Conservation (phyloP, 1,284 basidiomycete species). For the Pseudozyma thailandica region DNA sequence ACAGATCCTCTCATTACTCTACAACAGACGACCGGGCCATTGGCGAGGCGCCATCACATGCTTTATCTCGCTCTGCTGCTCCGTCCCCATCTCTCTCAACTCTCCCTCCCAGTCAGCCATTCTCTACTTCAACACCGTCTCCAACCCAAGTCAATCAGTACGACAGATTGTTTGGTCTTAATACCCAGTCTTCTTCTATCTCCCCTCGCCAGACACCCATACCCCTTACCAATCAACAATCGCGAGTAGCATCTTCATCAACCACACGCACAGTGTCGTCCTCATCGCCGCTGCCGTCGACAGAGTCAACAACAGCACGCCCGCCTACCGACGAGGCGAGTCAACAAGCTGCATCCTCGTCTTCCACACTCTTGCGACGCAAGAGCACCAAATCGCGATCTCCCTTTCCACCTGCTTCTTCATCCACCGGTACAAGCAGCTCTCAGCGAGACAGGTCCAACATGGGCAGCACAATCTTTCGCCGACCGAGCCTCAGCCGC, state of each 20-base stretch:
- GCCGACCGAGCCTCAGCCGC: slow-evolving; percentile 34
- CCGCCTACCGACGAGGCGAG: neutral
- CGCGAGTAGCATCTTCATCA: slow-evolving; percentile 1
- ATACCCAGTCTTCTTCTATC: slow-evolving; percentile 7
- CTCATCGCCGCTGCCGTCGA: neutral
- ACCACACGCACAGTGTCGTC: slow-evolving; percentile 1
- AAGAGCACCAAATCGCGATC: slow-evolving; percentile 18
- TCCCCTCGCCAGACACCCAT: slow-evolving; percentile 6
- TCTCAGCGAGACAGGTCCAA: slow-evolving; percentile 21
- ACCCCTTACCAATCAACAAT: neutral
- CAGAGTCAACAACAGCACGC: neutral
- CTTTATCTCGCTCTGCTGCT: slow-evolving; percentile 4
- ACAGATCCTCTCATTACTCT: slow-evolving; percentile 15
- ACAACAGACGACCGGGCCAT: slow-evolving; percentile 24
- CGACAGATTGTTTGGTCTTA: slow-evolving; percentile 21
- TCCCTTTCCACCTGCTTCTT: slow-evolving; percentile 32
- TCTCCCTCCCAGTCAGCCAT: neutral
- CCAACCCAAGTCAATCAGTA: slow-evolving; percentile 15
- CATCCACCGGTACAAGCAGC: slow-evolving; percentile 40
- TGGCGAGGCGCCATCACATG: slow-evolving; percentile 23
- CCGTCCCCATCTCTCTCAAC: slow-evolving; percentile 10
- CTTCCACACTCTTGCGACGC: slow-evolving; percentile 11
- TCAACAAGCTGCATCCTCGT: neutral
- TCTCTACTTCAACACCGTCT: slow-evolving; percentile 2
- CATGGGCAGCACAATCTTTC: slow-evolving; percentile 29